Conservation (phyloP, 805 yeast species). For the Candida maris region DNA sequence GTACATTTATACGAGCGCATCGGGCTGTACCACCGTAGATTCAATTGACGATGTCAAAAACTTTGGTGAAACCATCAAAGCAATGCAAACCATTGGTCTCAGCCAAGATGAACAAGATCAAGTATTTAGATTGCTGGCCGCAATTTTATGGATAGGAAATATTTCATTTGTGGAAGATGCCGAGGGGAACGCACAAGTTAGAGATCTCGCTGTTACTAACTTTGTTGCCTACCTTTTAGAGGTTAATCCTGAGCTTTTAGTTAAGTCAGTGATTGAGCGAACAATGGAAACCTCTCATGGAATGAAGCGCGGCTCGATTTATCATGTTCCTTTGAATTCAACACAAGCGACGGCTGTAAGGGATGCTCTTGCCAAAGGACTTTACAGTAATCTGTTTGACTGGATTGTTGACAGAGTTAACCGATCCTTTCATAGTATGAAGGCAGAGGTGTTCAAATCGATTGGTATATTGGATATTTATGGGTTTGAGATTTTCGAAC, state of each 20-base stretch:
- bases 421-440: constrained; percentile 57
- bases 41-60: constrained; percentile 83
- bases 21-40: constrained; percentile 81
- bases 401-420: constrained; percentile 96
- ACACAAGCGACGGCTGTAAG: constrained; percentile 94
- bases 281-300: constrained; percentile 90
- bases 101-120: constrained; percentile 81
- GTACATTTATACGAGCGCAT: constrained; percentile 81
- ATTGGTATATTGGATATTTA: constrained; percentile 94
- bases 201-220: constrained; percentile 87
- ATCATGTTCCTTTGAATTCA: constrained; percentile 87
- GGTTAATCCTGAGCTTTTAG: constrained; percentile 65
- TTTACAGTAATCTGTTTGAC: constrained; percentile 88
- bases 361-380: constrained; percentile 92
- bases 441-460: constrained; percentile 48
- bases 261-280: constrained; percentile 70
- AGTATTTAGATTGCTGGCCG: constrained; percentile 79
- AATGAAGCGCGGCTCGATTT: constrained; percentile 83
- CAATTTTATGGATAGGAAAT: constrained; percentile 93
- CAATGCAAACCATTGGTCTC: constrained; percentile 87
- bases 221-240: constrained; percentile 90
- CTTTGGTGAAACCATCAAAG: constrained; percentile 73
- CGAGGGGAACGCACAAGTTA: constrained; percentile 76
- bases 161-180: constrained; percentile 80
- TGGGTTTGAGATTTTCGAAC: constrained; percentile 94